These are phyloP conservation scores for Paramecium octaurelia DNA, from an alignment of 73 alveolate genomes.

Conservation along the genomic window DNA sequence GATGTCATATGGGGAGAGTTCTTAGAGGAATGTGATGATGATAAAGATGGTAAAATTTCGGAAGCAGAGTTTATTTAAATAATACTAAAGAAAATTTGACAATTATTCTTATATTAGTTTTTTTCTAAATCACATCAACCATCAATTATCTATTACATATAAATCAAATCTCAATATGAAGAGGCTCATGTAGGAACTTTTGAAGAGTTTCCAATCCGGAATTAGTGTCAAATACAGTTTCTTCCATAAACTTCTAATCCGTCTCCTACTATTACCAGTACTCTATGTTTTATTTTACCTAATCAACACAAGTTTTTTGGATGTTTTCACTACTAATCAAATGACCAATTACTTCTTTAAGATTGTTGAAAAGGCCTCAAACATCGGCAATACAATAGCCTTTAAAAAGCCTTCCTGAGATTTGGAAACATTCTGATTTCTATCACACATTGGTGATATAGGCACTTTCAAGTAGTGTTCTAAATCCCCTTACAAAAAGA, in stretches of 20 bases:
- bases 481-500: slow-evolving; percentile 57
- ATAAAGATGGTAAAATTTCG: slow-evolving; percentile 61
- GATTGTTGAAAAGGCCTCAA: background rate
- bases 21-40: slow-evolving; percentile 58
- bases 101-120: background rate
- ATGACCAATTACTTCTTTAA: background rate
- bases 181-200: background rate
- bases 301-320: background rate
- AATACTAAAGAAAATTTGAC: slow-evolving; percentile 20
- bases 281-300: background rate
- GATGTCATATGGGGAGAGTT: slow-evolving; percentile 54
- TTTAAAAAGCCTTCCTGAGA: slow-evolving; percentile 36
- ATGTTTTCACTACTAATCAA: background rate
- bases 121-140: background rate
- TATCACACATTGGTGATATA: slow-evolving; percentile 50
- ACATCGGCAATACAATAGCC: slow-evolving; percentile 35
- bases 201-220: background rate
- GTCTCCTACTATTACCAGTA: slow-evolving; percentile 1
- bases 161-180: background rate
- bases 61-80: slow-evolving; percentile 50
- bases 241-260: slow-evolving; percentile 33
- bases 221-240: background rate
- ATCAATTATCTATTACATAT: background rate
- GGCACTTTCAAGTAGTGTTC: slow-evolving; percentile 21
- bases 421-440: background rate